Base-by-base conservation (phyloP, 495 filamentous ascomycete genomes). In the Daldinia caldariorum region DNA sequence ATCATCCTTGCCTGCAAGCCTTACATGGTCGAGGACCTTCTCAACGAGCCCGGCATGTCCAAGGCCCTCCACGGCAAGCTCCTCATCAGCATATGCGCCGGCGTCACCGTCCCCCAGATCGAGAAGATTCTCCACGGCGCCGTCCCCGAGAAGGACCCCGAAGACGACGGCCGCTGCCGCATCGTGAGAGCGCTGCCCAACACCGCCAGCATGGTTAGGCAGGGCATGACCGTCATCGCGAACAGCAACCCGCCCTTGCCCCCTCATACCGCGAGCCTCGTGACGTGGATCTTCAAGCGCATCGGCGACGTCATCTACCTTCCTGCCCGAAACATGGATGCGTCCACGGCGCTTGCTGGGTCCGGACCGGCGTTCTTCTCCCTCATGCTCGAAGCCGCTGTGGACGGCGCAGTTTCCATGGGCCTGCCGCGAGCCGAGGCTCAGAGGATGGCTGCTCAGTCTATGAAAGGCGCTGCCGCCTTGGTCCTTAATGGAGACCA, bases 121-220 rank as follows among this genome's bases (percentile, higher is more conserved):
- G 82, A 86, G 62, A 74, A 76, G 4, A 83, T 84, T n/a, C 78
- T 97, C 1, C 86, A 88, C 59, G 80, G 80, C 0, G 78, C 77
- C 18, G 76, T 77, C 0, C 71, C 68, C 10, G 62, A 68, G 14
- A 73, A 81, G 67, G 76, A 83, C 66, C 72, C 76, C 45, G 65
- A 79, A 63, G 49, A 74, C 69, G 75, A 78, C 50, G 75, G 74
- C 13, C 79, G 72, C 45, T 93, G 85, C 79, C 81, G 79, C 22
- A 79, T 94, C 41, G 88, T 95, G 8, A 80, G 93, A 18, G 91
- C 88, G 2, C 91, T 95, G 86, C 91, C 92, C 35, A 96, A 94
- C 79, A 94, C 92, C 0, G 83, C 84, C 0, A 83, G 85, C 29
- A 82, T 89, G 47, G 89, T 95, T 22, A 80, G 91, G 12, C 90